These are phyloP conservation scores for Staphylotrichum longicolle DNA, from an alignment of 495 filamentous ascomycete species.

Conservation along the genomic window DNA sequence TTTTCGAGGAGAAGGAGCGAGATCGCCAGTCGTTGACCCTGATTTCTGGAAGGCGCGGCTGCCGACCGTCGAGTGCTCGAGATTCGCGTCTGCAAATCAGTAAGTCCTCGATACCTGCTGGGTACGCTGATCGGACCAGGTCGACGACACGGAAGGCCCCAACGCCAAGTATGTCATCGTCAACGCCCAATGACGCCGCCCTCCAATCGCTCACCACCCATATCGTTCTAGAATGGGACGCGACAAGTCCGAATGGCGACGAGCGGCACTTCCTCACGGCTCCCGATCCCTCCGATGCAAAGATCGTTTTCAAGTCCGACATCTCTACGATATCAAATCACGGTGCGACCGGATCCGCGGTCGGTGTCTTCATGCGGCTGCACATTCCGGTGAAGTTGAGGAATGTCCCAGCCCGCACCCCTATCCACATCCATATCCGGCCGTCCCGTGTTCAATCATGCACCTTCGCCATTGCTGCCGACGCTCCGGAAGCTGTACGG, in stretches of 20 bases:
- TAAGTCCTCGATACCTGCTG: background rate
- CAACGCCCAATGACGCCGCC: background rate
- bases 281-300: constrained; percentile 1
- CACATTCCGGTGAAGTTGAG: constrained; percentile 1
- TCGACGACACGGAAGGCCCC: background rate
- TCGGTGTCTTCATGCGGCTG: constrained; percentile 2
- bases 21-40: constrained; percentile 4
- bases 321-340: constrained; percentile 1
- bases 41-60: background rate
- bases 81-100: constrained; percentile 1
- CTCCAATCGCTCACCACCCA: background rate
- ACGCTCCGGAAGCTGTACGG: background rate
- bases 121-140: constrained; percentile 2
- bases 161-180: constrained; percentile 3
- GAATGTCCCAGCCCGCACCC: background rate
- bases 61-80: background rate
- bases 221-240: constrained; percentile 4
- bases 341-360: background rate
- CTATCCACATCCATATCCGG: constrained; percentile 2
- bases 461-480: background rate
- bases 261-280: background rate
- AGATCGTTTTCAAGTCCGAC: constrained; percentile 4
- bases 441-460: constrained; percentile 1
- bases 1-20: constrained; percentile 5
- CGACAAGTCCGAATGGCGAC: constrained; percentile 3